Percentiles rank a stretch among this genome's conserved stretches.
phyloP scores from a whole-genome alignment of 805 yeast species.

The Wickerhamiella sorbophila region DNA sequence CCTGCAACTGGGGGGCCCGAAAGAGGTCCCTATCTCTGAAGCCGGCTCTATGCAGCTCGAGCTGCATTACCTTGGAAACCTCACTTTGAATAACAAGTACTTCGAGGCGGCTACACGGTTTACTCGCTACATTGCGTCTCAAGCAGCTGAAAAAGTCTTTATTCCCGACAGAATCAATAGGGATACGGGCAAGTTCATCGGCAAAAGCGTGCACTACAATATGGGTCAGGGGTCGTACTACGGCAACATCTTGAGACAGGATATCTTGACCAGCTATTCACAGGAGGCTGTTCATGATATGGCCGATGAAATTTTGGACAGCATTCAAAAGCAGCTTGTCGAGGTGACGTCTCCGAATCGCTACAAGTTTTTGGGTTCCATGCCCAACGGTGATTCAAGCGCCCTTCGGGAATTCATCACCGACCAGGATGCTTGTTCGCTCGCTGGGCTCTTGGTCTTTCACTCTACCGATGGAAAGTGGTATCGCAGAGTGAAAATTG shows the following conservation, averaged over 20 bases:
- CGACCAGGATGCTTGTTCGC: not conserved
- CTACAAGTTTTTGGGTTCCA: not conserved
- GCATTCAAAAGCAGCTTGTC: not conserved
- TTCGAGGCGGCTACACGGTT: not conserved
- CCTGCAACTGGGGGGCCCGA: not conserved
- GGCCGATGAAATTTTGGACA: not conserved
- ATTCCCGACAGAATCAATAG: not conserved
- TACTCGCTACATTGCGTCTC: not conserved
- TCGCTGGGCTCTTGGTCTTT: not conserved
- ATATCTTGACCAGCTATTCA: not conserved
- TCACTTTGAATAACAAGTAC: not conserved
- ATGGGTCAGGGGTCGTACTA: not conserved
- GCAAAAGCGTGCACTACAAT: not conserved
- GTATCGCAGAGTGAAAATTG: not conserved
- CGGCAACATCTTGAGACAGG: not conserved
- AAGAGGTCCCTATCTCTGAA: not conserved
- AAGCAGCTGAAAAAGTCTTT: not conserved
- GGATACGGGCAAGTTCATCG: not conserved
- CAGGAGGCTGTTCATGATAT: not conserved
- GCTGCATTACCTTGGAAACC: not conserved
- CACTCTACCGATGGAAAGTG: not conserved
- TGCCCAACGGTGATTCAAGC: not conserved
- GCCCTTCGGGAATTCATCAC: not conserved
- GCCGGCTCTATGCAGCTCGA: not conserved
- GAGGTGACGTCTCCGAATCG: not conserved